A percentile compares a stretch with the other conserved stretches of the same genome.
Evolutionary conservation across 2,329 filamentous ascomycete genomes (phyloP).

Genomic region (Sphaerulina populicola): DNA sequence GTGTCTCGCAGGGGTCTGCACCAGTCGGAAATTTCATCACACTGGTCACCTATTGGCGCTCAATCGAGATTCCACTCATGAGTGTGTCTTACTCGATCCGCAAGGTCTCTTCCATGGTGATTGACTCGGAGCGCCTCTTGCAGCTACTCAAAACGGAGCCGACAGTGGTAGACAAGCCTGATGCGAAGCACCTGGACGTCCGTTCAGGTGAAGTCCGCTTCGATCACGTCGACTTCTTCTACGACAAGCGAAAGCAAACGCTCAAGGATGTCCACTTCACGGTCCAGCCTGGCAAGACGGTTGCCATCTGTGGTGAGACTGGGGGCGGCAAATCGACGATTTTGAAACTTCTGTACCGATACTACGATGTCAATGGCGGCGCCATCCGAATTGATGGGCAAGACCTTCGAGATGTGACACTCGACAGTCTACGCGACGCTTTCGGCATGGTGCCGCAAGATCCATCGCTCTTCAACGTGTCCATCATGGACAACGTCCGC

Average conservation of each 20-base stretch:
- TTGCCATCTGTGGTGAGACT: conserved; percentile 55
- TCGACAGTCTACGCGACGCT: conserved; percentile 49
- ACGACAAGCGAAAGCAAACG: conserved; percentile 46
- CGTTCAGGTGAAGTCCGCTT: conserved; percentile 47
- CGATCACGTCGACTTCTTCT: conserved; percentile 48
- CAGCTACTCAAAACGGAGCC: conserved; percentile 52
- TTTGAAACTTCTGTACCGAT: conserved; percentile 52
- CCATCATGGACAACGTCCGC: conserved; percentile 56
- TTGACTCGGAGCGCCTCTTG: conserved; percentile 57
- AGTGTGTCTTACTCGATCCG: conserved; percentile 45
- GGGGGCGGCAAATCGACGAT: conserved; percentile 57
- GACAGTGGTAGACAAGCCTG: conserved; percentile 44
- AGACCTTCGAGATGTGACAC: conserved; percentile 51
- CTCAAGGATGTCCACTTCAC: conserved; percentile 45
- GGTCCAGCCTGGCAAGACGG: conserved; percentile 46
- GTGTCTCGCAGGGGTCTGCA: conserved; percentile 44
- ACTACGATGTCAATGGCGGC: conserved; percentile 51
- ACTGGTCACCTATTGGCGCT: conserved; percentile 55
- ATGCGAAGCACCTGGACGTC: conserved; percentile 41
- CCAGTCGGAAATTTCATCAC: conserved; percentile 56
- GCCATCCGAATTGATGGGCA: conserved; percentile 51
- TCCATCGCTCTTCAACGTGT: conserved; percentile 55
- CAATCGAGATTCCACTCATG: conserved; percentile 42
- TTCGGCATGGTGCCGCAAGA: conserved; percentile 60
- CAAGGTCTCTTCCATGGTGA: conserved; percentile 46